Evolutionary conservation across 2,329 filamentous ascomycete species (phyloP), one percentile per base, ranked within the genome.

Genomic region (Cercospora nicotianae): DNA sequence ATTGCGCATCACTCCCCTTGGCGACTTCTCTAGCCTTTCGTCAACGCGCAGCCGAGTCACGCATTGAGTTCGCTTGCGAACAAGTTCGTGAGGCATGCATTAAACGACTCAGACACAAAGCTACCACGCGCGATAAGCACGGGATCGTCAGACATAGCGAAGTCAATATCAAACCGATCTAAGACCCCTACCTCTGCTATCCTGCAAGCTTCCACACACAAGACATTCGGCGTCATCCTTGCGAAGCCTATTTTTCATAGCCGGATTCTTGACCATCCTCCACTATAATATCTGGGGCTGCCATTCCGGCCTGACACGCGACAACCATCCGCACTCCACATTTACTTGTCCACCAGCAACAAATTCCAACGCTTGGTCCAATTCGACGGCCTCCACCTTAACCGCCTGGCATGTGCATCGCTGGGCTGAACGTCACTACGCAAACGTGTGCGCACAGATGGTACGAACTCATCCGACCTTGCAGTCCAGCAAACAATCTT

Each of bases 361-460:
- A 48, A 28, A 42, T 33, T 51, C 60, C 31, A 39, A 39, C 36
- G 36, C 36, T 39, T 39, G 36, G 36, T 39, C 36, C 36, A 39
- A n/a, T 60, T 16, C 36, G n/a, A 26, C 36, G 60, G 13, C 36
- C 39, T 28, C 39, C 13, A 30, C 60, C 23, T 9, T 3, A 51
- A 62, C 30, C 62, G 69, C 69, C 68, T 71, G 66, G 68, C 72
- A 85, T 85, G 83, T 85, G 83, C 71, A 76, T 84, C 75, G 82
- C 82, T 69, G 81, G 83, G 70, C 79, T 85, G 55, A 83, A 83
- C 76, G 81, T 84, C 66, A 81, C 81, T 61, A 78, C 79, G 7
- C 78, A 81, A 63, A 75, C 80, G 53, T 85, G 83, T 79, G 76
- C 78, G 64, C 83, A 85, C 70, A 80, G 83, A 68, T 85, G 83